Conservation (phyloP, 495 filamentous ascomycete genomes). For the Filosporella fistucella region DNA sequence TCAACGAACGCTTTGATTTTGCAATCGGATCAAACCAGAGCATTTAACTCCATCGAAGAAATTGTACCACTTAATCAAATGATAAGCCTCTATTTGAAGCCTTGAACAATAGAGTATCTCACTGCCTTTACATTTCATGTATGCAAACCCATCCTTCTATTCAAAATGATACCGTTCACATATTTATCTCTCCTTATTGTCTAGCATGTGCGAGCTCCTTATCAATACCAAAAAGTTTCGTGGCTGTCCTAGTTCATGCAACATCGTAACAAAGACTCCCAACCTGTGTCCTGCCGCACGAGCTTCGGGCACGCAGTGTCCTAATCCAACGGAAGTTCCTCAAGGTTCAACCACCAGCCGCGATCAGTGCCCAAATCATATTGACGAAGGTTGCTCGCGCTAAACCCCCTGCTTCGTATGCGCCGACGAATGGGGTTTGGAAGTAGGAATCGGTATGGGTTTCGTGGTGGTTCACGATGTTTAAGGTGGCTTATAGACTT, state of each 20-base stretch:
- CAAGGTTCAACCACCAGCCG: background rate
- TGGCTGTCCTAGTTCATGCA: background rate
- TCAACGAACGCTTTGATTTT: too few relatives aligned
- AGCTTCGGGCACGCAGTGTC: background rate
- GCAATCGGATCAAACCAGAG: too few relatives aligned
- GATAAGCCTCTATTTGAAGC: background rate
- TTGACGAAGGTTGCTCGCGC: background rate
- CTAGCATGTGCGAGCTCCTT: background rate
- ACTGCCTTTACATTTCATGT: background rate
- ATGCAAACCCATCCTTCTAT: background rate
- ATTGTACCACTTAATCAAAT: background rate
- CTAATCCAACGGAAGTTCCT: background rate
- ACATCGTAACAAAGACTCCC: background rate
- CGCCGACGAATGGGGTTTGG: background rate
- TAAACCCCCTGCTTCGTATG: background rate
- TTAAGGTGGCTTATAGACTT: background rate
- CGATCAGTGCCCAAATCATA: background rate
- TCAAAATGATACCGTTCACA: background rate
- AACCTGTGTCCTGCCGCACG: background rate
- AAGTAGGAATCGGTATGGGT: background rate
- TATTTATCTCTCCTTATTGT: too few relatives aligned
- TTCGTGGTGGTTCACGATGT: background rate
- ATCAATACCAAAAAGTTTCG: background rate
- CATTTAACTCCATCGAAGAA: too few relatives aligned
- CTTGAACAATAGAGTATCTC: background rate